phyloP scores from a whole-genome alignment of 1,139 yeast species.

The Debaryomycetaceae sp. region DNA sequence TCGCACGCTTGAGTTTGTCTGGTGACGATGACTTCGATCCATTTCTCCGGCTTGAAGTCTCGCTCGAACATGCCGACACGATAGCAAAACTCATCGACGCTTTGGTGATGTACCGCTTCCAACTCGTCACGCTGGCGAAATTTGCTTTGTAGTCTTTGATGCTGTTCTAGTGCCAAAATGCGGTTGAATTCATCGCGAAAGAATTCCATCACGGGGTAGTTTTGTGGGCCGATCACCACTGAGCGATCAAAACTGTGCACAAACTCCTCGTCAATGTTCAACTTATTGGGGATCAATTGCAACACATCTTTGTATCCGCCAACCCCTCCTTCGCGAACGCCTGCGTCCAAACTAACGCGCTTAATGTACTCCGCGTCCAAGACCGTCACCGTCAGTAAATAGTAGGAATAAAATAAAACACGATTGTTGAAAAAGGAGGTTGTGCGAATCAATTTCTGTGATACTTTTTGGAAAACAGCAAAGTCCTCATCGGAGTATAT shows the following conservation, averaged over 20 bases:
- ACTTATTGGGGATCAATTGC: slow-evolving; percentile 20
- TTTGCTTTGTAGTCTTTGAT: neutral
- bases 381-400: slow-evolving; percentile 18
- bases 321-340: too few species aligned
- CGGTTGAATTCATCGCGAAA: slow-evolving; percentile 12
- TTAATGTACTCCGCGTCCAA: slow-evolving; percentile 19
- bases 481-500: slow-evolving; percentile 5
- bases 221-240: slow-evolving; percentile 15
- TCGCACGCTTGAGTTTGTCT: slow-evolving; percentile 16
- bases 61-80: slow-evolving; percentile 19
- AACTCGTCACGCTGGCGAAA: slow-evolving; percentile 2
- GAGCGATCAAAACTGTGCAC: slow-evolving; percentile 16
- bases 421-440: slow-evolving; percentile 29
- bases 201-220: slow-evolving; percentile 23
- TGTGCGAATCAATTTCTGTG: slow-evolving; percentile 20
- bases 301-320: slow-evolving; percentile 21
- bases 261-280: slow-evolving; percentile 19
- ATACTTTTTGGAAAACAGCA: slow-evolving; percentile 11
- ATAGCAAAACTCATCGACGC: slow-evolving; percentile 16
- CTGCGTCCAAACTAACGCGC: slow-evolving; percentile 9
- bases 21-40: slow-evolving; percentile 16
- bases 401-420: slow-evolving; percentile 22
- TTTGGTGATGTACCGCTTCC: too few species aligned
- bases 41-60: slow-evolving; percentile 25
- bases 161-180: slow-evolving; percentile 1